Evolutionary conservation across 768 basidiomycete species (phyloP), one percentile per base, ranked within the genome.

Genomic region (Psilocybe sp.): DNA sequence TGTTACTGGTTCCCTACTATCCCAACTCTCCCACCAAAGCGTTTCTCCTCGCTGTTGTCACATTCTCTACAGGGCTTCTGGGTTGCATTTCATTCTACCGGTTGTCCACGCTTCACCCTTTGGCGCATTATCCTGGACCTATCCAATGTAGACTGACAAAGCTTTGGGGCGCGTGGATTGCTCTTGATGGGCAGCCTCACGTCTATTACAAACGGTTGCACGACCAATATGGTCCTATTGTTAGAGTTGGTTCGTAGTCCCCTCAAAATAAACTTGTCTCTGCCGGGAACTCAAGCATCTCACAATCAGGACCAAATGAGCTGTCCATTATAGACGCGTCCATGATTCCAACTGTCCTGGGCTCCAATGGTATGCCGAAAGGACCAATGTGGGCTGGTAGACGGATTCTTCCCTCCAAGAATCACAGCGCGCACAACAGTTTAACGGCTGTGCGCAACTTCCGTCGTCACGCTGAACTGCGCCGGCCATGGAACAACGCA

Each of bases 211-310:
- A 72, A 34, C 48, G 62, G 3, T 54, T 84, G n/a, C 82, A 84
- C 55, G 66, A 70, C 12, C 65, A 63, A 19, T 82, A 83, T 47
- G 83, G 83, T 0, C 70, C 78, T 16, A 63, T 78, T 35, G 78
- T 85, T 16, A 69, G 84, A 40, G 71, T 76, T 39, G 83, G 82
- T 79, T 46, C 20, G 69, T 47, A 28, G 4, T 8, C 23, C 5
- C 7, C 23, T 28, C 23, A 28, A 28, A 7, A 28, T 4, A 28
- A 14, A 19, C 9, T 44, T 20, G 34, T n/a, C 14, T 13, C 16
- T 2, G 12, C 49, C 15, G 9, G 14, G 33, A 4, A 16, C 44
- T 19, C 34, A 16, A 31, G 32, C 49, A 12, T 16, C 41, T 40
- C 40, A 18, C 49, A 19, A 36, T 35, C 34, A 77, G 76, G 75